Conservation (phyloP, 2,329 filamentous ascomycete genomes). For the Septoria petroselini region DNA sequence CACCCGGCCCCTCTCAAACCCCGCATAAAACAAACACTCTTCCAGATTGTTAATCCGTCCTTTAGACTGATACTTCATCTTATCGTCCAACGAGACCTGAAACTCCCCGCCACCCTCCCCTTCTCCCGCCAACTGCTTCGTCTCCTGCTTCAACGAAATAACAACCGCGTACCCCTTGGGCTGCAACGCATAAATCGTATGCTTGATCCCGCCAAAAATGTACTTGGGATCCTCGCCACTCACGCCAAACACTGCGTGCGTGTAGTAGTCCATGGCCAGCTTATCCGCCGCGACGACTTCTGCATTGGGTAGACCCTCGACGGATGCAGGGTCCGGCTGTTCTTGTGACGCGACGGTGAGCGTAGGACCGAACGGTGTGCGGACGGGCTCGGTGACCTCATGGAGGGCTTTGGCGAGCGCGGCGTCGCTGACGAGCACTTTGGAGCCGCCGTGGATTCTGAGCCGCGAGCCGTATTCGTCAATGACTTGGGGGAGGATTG, state of each 20-base stretch:
- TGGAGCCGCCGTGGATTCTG: constrained; percentile 26
- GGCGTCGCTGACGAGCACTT: constrained; percentile 27
- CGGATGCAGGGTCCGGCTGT: constrained; percentile 10
- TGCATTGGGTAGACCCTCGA: constrained; percentile 20
- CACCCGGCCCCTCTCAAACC: constrained; percentile 32
- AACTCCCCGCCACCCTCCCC: constrained; percentile 21
- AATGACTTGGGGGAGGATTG: constrained; percentile 23
- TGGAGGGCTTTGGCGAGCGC: constrained; percentile 25
- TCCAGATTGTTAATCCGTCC: constrained; percentile 25
- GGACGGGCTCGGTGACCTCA: constrained; percentile 22
- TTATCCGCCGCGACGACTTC: constrained; percentile 19
- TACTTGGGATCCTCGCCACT: constrained; percentile 28
- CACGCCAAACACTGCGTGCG: constrained; percentile 30
- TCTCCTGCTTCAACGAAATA: constrained; percentile 27
- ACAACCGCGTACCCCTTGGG: constrained; percentile 32
- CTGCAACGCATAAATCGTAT: constrained; percentile 28
- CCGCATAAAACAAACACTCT: constrained; percentile 31
- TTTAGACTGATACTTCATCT: constrained; percentile 29
- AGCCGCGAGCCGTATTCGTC: constrained; percentile 24
- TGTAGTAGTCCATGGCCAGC: constrained; percentile 30
- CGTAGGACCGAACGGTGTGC: constrained; percentile 29
- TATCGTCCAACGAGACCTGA: constrained; percentile 28
- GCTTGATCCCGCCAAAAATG: constrained; percentile 28
- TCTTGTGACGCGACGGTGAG: constrained; percentile 28
- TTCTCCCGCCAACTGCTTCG: constrained; percentile 16